A percentile compares a stretch with the other conserved stretches of the same genome.
These are phyloP conservation scores for Thyridium curvatum DNA, from an alignment of 2,329 filamentous ascomycete species.

Conservation along the genomic window DNA sequence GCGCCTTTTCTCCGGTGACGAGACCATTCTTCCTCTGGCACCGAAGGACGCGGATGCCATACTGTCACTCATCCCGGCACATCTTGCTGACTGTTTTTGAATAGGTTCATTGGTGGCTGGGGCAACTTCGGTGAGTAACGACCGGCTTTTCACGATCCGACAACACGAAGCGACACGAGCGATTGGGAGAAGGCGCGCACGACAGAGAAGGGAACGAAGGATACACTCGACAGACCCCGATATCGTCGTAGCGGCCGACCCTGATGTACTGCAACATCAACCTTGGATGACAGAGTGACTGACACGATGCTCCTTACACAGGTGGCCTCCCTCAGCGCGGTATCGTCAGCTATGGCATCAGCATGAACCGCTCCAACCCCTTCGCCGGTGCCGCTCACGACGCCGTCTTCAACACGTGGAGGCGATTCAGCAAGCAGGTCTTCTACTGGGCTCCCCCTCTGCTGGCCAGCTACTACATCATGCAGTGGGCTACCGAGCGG, in stretches of 20 bases:
- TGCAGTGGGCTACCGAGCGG: slow-evolving; percentile 91
- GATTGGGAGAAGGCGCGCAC: not conserved
- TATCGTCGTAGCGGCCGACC: too few species aligned
- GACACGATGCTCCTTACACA: slow-evolving; percentile 20
- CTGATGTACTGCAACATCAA: too few species aligned
- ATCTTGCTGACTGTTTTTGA: slow-evolving; percentile 1
- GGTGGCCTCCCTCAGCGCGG: slow-evolving; percentile 57
- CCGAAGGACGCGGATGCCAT: not conserved
- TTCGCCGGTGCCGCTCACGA: slow-evolving; percentile 71
- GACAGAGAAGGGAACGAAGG: too few species aligned
- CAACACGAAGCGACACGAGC: not conserved
- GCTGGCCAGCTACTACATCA: slow-evolving; percentile 68
- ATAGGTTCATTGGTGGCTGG: slow-evolving; percentile 69
- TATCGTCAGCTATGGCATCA: slow-evolving; percentile 66
- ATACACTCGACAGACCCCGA: too few species aligned
- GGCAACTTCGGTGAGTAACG: slow-evolving; percentile 63
- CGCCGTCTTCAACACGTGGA: slow-evolving; percentile 93
- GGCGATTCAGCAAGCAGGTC: slow-evolving; percentile 78
- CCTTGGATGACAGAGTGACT: slow-evolving; percentile 14
- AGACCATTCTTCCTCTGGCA: not conserved
- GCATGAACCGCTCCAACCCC: slow-evolving; percentile 83
- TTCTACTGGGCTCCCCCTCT: slow-evolving; percentile 83
- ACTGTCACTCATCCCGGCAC: not conserved
- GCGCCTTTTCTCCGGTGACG: too few species aligned
- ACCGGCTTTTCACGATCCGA: too few species aligned